Base-by-base conservation (phyloP, 1,139 yeast genomes). In the Entelexis paramagnoliae region DNA sequence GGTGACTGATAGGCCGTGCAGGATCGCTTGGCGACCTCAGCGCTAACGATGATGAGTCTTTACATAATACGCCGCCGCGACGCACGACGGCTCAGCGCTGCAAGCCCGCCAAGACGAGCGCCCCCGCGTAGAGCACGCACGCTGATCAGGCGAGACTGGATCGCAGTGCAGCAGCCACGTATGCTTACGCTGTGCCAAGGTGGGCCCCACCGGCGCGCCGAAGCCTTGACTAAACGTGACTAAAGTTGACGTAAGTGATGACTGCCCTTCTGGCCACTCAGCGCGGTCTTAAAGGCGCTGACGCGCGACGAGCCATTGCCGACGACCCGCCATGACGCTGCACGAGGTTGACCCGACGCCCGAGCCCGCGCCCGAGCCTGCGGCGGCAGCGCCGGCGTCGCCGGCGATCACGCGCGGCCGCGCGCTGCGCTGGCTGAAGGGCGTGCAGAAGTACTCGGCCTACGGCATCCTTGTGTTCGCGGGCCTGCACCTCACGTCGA, bases 391-490 rank as follows among this genome's bases (percentile, higher is more conserved):
- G 14, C 46, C 36, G 4, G 22, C 20, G 16, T 26, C 35, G 5
- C 17, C n/a, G 2, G 13, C 22, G 14, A 4, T 32, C 19, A 17
- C 14, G 14, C 24, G 38, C 11, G 36, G 39, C 16, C 14, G 22
- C 16, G 11, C 39, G 7, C 28, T 45, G 36, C 46, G 38, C 10
- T 24, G 41, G 13, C 52, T 58, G 13, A 47, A 52, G 20, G 20
- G 24, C 48, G 26, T 58, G 36, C 94, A 84, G 64, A 77, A 78
- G 61, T 81, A 79, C 64, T 77, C 85, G 24, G 79, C 86, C 0
- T 74, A 78, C 52, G 70, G 79, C 11, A 79, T 84, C 61, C 62
- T 76, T 0, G 68, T 75, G 1, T 84, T 84, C 60, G 64, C 80
- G 6, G 74, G 78, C 0, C 65, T 83, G 22, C 94, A 84, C 62